A percentile compares a stretch with the other conserved stretches of the same genome.
Evolutionary conservation across 1,284 basidiomycete species (phyloP).

Genomic region (Tilletia indica): DNA sequence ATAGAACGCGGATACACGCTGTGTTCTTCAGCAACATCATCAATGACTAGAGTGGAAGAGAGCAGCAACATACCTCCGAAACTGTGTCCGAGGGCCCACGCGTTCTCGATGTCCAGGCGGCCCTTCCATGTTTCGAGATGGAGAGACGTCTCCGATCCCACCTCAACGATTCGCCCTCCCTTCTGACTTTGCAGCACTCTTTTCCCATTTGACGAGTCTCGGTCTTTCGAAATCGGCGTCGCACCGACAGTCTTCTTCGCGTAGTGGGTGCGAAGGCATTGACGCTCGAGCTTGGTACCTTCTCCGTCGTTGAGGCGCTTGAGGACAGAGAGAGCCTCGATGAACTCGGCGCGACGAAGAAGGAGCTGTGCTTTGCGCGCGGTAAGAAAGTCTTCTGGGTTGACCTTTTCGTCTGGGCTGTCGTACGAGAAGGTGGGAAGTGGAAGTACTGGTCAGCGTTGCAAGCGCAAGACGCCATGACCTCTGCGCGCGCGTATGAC

Average conservation of each 20-base stretch:
- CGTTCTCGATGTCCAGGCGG: slow-evolving; percentile 30
- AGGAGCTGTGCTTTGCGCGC: slow-evolving; percentile 34
- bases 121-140: slow-evolving; percentile 26
- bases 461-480: background rate
- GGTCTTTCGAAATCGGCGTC: slow-evolving; percentile 26
- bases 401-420: slow-evolving; percentile 27
- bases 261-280: background rate
- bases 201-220: background rate
- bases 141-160: slow-evolving; percentile 21
- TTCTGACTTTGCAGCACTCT: background rate
- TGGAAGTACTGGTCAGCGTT: too few species aligned
- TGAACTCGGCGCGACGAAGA: slow-evolving; percentile 37
- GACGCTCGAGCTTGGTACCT: slow-evolving; percentile 17
- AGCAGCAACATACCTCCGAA: slow-evolving; percentile 32
- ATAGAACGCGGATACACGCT: background rate
- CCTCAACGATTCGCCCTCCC: background rate
- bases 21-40: too few species aligned
- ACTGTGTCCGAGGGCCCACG: slow-evolving; percentile 42
- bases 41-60: too few species aligned
- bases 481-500: background rate
- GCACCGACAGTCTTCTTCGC: slow-evolving; percentile 4
- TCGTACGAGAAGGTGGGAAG: background rate
- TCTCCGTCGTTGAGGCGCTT: slow-evolving; percentile 30
- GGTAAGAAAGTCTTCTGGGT: slow-evolving; percentile 24
- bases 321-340: slow-evolving; percentile 34